Percentiles rank a stretch among this genome's conserved stretches.
Evolutionary conservation across 306 rosid species (phyloP).

Genomic region (Vachellia pachyceras): DNA sequence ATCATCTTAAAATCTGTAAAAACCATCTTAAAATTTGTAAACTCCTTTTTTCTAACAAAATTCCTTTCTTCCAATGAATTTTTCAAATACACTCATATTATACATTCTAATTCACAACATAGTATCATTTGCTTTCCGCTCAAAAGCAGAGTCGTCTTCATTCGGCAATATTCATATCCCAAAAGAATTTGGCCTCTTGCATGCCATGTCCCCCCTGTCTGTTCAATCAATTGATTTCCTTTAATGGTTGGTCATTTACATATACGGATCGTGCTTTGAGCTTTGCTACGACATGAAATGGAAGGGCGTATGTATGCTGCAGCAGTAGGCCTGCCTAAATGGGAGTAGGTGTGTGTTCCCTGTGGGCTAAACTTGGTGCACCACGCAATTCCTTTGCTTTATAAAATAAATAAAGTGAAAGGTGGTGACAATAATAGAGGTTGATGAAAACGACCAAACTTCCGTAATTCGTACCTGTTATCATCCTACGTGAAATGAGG

Average conservation of each 20-base stretch:
- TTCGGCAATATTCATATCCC: not conserved
- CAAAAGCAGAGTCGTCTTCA: slow-evolving; percentile 17
- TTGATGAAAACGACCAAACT: no score
- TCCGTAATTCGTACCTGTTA: no score
- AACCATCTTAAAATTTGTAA: no score
- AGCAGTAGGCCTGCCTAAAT: not conserved
- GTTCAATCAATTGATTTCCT: not conserved
- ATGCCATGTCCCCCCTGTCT: not conserved
- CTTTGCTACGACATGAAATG: not conserved
- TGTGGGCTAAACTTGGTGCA: not conserved
- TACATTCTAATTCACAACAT: no score
- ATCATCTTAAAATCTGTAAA: no score
- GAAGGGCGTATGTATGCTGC: not conserved
- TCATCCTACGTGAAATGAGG: no score
- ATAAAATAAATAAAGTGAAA: not conserved
- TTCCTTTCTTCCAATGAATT: no score
- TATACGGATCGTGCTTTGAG: not conserved
- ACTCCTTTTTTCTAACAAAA: no score
- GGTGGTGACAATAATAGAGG: not conserved
- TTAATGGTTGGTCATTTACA: not conserved
- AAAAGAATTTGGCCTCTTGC: slow-evolving; percentile 1
- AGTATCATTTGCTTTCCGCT: no score
- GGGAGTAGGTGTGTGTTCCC: not conserved
- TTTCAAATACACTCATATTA: no score
- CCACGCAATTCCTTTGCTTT: not conserved